phyloP scores from a whole-genome alignment of 2,329 filamentous ascomycete genomes.

The Cercospora beticola region DNA sequence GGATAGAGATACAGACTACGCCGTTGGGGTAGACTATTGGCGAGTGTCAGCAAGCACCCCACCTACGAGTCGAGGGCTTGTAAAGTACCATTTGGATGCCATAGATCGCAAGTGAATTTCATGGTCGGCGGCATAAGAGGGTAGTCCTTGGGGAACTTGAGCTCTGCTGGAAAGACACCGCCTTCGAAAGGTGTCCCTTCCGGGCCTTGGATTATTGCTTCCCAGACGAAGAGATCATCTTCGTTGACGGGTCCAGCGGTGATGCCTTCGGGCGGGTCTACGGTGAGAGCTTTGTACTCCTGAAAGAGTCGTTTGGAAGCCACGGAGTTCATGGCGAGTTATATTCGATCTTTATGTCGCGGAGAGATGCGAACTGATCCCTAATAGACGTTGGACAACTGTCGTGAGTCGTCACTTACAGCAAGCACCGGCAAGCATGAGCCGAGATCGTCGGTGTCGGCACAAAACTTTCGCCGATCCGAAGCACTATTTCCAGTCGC shows the following conservation, averaged over 20 bases:
- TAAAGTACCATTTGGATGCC: constrained; percentile 85
- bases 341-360: neutral
- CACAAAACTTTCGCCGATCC: neutral
- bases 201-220: constrained; percentile 91
- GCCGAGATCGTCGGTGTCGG: neutral
- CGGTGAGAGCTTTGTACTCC: constrained; percentile 92
- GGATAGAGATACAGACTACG: constrained; percentile 95
- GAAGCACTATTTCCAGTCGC: neutral
- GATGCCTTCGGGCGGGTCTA: constrained; percentile 95
- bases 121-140: constrained; percentile 94
- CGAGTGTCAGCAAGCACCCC: neutral
- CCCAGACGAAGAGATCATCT: constrained; percentile 95
- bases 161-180: constrained; percentile 89
- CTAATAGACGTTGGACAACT: neutral
- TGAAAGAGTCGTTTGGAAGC: constrained; percentile 80
- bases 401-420: neutral
- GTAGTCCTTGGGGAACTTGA: constrained; percentile 94
- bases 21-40: constrained; percentile 80
- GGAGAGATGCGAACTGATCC: too few relatives aligned
- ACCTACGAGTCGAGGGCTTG: neutral
- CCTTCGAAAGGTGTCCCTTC: constrained; percentile 96
- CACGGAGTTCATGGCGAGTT: constrained; percentile 42
- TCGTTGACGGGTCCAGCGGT: constrained; percentile 89
- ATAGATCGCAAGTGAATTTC: constrained; percentile 91
- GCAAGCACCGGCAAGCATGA: neutral